Base-by-base conservation (phyloP, 2,329 filamentous ascomycete species). In the Chaetomium sp. region DNA sequence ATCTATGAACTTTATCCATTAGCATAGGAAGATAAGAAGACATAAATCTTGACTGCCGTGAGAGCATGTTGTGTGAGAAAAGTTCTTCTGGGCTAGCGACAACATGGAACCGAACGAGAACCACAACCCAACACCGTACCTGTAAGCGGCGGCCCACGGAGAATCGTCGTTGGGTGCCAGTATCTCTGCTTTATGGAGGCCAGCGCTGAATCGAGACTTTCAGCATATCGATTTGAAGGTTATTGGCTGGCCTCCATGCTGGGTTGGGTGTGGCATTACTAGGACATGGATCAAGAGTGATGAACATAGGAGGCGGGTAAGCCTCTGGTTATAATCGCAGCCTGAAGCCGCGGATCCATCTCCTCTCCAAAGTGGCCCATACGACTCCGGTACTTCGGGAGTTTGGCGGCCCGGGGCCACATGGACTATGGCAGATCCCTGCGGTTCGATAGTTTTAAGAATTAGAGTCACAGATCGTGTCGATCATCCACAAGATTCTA, bases 161-260 rank as follows among this genome's bases (percentile, higher is more conserved):
- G 16, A 35, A 19, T 19, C 4, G 9, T 19, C 27, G 51, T 29
- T 13, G 29, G 16, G 9, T 16, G 38, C 29, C 31, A 31, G 21
- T 35, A 53, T 49, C 57, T 23, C 10, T 19, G n/a, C 53, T 63
- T 49, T 60, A 64, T 27, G 47, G 53, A 51, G 60, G 62, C 57
- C 50, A 62, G 53, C 60, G 47, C 60, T 62, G 25, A 21, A 54
- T 33, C 67, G 67, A 67, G 56, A 54, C 35, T 58, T 27, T n/a
- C 47, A 59, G 47, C 42, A 42, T 33, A 25, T 23, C 10, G 27
- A 54, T 35, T n/a, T 35, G 56, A 53, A 57, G 45, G 57, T 60
- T 57, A 64, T 53, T 60, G 60, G 54, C 47, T 42, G 50, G 60
- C 31, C 53, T 57, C 61, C 62, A 60, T 55, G 42, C 31, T 54